Percentiles rank a stretch among this genome's conserved stretches.
Evolutionary conservation across 2,329 filamentous ascomycete species (phyloP).

Genomic region (Talaromyces amestolkiae): DNA sequence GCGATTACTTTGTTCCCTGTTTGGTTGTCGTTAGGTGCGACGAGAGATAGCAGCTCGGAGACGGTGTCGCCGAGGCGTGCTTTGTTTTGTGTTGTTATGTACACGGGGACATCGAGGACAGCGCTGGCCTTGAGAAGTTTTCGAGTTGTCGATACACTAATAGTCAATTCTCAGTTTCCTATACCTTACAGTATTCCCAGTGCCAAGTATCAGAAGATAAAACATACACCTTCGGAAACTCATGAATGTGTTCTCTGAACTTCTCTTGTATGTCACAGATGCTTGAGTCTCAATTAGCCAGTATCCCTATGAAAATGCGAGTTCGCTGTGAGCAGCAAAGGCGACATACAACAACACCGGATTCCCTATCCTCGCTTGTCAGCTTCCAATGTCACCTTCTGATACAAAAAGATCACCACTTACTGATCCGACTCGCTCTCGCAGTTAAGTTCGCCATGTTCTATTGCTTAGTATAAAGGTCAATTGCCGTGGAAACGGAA

Average conservation of each 20-base stretch:
- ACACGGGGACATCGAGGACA: conserved; percentile 65
- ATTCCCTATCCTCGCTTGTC: conserved; percentile 27
- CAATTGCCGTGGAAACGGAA: background rate
- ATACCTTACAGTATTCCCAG: too few relatives aligned
- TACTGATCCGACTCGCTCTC: conserved; percentile 19
- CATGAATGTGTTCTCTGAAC: conserved; percentile 77
- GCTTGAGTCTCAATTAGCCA: conserved; percentile 47
- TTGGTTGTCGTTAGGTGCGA: conserved; percentile 30
- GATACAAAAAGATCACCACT: background rate
- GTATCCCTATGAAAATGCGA: background rate
- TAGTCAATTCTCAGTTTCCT: background rate
- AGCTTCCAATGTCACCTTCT: background rate
- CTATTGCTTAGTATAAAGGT: background rate
- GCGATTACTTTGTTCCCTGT: conserved; percentile 39
- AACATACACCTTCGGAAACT: conserved; percentile 77
- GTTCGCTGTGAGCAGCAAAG: background rate
- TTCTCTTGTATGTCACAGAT: conserved; percentile 95
- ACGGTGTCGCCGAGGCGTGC: conserved; percentile 77
- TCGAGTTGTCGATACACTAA: conserved; percentile 62
- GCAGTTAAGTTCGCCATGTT: conserved; percentile 10
- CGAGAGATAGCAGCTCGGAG: conserved; percentile 60
- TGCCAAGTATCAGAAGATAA: too few relatives aligned
- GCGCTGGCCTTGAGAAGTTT: conserved; percentile 64
- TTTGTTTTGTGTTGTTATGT: conserved; percentile 81
- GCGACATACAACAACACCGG: conserved; percentile 47